Evolutionary conservation across 148 eudicot species (phyloP).

Genomic region (Nepenthes mirabilis): DNA sequence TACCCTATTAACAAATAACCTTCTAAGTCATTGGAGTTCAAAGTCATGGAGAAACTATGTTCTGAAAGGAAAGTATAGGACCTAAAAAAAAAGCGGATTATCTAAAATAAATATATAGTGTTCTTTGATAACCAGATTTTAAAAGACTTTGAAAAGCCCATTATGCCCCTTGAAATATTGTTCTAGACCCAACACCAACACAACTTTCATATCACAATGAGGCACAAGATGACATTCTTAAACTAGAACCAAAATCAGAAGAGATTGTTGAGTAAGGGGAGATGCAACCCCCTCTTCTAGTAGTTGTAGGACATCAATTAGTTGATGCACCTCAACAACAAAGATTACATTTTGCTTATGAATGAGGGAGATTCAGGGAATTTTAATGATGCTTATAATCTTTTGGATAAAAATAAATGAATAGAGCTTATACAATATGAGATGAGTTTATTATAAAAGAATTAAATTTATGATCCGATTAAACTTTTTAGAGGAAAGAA

Average conservation of each 20-base stretch:
- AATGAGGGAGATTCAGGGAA: slow-evolving; percentile 11
- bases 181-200: too few species aligned
- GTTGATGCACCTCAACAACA: neutral
- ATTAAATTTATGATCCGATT: slow-evolving; percentile 6
- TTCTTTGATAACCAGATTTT: too few species aligned
- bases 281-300: neutral
- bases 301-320: neutral
- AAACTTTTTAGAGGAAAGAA: slow-evolving; percentile 7
- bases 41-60: too few species aligned
- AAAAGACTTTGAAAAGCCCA: too few species aligned
- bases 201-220: too few species aligned
- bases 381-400: slow-evolving; percentile 2
- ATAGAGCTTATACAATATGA: slow-evolving; percentile 11
- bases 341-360: neutral
- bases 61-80: too few species aligned
- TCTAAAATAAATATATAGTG: too few species aligned
- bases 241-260: neutral
- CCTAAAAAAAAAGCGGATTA: too few species aligned
- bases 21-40: too few species aligned
- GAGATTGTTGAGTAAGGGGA: neutral
- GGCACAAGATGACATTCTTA: too few species aligned
- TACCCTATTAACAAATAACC: too few species aligned
- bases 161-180: too few species aligned
- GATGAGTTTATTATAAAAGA: slow-evolving; percentile 6
- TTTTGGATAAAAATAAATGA: neutral